A percentile compares a stretch with the other conserved stretches of the same genome.
Evolutionary conservation across 2,329 filamentous ascomycete genomes (phyloP).

Genomic region (Ceratocystis harringtonii): DNA sequence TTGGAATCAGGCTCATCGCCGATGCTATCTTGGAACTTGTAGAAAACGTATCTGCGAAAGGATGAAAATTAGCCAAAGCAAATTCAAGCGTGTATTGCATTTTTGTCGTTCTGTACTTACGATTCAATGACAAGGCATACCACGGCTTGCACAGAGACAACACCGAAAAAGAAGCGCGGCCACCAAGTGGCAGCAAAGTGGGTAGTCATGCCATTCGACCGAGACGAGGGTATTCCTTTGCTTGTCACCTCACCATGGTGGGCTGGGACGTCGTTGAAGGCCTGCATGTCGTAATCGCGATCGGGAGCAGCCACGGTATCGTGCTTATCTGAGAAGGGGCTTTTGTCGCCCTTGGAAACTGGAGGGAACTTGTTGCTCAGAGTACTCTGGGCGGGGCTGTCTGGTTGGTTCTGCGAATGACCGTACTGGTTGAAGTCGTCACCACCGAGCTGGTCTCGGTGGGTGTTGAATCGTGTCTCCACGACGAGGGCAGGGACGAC

Average conservation of each 20-base stretch:
- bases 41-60: conserved; percentile 65
- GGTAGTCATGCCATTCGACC: conserved; percentile 26
- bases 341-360: conserved; percentile 3
- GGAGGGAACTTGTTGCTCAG: conserved; percentile 12
- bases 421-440: conserved; percentile 17
- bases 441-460: conserved; percentile 18
- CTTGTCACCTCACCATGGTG: background rate
- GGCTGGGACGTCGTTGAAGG: conserved; percentile 4
- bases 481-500: conserved; percentile 16
- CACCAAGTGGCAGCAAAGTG: conserved; percentile 72
- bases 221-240: conserved; percentile 1
- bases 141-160: conserved; percentile 60
- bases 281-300: conserved; percentile 12
- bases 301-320: conserved; percentile 10
- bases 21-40: conserved; percentile 58
- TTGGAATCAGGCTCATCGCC: conserved; percentile 26
- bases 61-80: background rate
- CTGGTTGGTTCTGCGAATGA: conserved; percentile 15
- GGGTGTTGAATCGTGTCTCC: conserved; percentile 17
- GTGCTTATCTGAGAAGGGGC: conserved; percentile 13
- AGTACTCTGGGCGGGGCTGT: conserved; percentile 17
- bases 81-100: background rate
- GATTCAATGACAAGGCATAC: conserved; percentile 73
- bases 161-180: conserved; percentile 72
- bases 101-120: conserved; percentile 38